Evolutionary conservation across 192 early-diverging fungal genomes (phyloP), one percentile per base, ranked within the genome.

Genomic region (Fimicolochytrium jonesii): DNA sequence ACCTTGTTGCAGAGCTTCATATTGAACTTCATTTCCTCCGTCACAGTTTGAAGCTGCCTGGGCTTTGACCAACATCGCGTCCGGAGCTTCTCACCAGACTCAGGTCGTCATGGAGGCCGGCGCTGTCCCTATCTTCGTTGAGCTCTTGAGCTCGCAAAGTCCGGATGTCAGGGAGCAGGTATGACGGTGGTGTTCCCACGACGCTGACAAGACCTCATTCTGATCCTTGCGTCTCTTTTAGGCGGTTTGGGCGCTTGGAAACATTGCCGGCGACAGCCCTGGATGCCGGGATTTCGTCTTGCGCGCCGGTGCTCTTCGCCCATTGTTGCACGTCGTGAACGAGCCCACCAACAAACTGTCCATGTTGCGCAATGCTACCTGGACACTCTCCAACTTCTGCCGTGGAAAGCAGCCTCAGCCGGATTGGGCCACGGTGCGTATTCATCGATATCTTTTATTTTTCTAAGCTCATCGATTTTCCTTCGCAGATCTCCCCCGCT

Each of bases 1-100:
- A 54, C 43, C 15, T 49, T 22, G 1, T 29, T 43, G 13, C 22
- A 30, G 0, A 3, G 49, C 13, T 26, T 45, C 65, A n/a, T 4
- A 56, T 33, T 50, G 10, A 23, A 47, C 35, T 47, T 33, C 3
- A 34, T 34, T 39, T 28, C 53, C 49, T 35, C 33, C 17, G 5
- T 18, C 9, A 13, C 73, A 89, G 93, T 98, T 98, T 75, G 96
- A 98, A 73, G 92, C 96, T 44, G 94, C 93, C 23, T 98, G 96
- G 96, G 96, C 96, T 18, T 78, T 98, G 69, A 98, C 96, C 62
- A 98, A 98, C 79, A 98, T 98, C 73, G 96, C 96, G 7, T 97
- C 94, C 0, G 96, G 96, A 36, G 88, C 92, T 9, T 92, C 93
- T 6, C 68, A 83, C 61, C 94, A 98, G 77, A 98, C 96, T 11